These are phyloP conservation scores for Cardamine resedifolia DNA, from an alignment of 345 rosid genomes.

Conservation along the genomic window DNA sequence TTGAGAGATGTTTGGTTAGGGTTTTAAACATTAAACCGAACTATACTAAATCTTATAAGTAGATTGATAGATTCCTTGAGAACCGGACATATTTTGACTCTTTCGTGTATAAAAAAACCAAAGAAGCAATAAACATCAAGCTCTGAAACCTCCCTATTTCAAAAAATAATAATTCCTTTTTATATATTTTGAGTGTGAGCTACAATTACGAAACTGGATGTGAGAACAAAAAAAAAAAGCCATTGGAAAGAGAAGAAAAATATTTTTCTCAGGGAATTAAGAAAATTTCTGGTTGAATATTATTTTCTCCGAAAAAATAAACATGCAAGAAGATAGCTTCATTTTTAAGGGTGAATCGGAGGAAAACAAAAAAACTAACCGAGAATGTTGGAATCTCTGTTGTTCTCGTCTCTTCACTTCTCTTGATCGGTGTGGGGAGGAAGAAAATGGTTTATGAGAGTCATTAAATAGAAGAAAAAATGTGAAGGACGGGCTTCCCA, in stretches of 20 bases:
- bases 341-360: not conserved
- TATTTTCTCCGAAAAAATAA: not conserved
- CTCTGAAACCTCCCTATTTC: not conserved
- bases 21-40: not conserved
- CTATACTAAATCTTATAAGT: not conserved
- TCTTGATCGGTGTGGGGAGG: not conserved
- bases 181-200: not conserved
- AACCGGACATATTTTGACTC: slow-evolving; percentile 1
- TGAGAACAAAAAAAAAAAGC: not conserved
- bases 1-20: not conserved
- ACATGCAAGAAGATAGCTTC: slow-evolving; percentile 5
- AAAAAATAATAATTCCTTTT: not conserved
- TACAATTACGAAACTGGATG: not conserved
- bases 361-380: slow-evolving; percentile 1
- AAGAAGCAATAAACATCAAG: not conserved
- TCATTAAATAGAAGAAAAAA: not conserved
- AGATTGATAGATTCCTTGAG: slow-evolving; percentile 14
- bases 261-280: not conserved
- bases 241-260: no score
- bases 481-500: slow-evolving; percentile 15
- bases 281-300: not conserved
- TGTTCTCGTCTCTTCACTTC: not conserved
- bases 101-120: not conserved
- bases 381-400: not conserved
- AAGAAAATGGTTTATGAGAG: not conserved